Conservation (phyloP, 176 grass and related monocot genomes). For the Bromus sterilis region DNA sequence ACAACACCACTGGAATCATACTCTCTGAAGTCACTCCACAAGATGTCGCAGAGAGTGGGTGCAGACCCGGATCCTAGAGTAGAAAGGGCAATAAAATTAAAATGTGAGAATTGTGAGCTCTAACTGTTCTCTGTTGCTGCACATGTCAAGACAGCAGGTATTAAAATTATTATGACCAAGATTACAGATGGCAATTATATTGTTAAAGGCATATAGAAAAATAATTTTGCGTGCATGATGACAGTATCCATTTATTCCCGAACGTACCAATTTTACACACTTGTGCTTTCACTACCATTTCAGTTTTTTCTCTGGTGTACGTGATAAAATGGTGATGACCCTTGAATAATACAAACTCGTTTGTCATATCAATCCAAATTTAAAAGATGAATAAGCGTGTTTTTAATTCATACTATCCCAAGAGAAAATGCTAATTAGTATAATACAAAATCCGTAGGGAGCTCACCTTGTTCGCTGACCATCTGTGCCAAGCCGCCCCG, state of each 20-base stretch:
- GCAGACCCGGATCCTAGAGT: conserved; percentile 57
- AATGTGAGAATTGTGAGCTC: neutral
- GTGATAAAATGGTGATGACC: neutral
- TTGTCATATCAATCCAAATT: neutral
- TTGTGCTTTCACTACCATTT: neutral
- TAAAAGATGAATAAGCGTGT: neutral
- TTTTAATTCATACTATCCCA: neutral
- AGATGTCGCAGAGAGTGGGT: conserved; percentile 40
- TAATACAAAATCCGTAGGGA: neutral
- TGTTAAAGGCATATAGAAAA: neutral
- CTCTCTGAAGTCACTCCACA: conserved; percentile 45
- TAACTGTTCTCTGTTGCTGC: neutral
- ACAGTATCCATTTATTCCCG: neutral
- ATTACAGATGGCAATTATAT: neutral
- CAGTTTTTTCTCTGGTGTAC: neutral
- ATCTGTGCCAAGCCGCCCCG: conserved; percentile 35
- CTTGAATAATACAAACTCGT: neutral
- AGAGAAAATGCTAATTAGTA: neutral
- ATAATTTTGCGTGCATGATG: neutral
- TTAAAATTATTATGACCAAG: neutral
- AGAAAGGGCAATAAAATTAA: neutral
- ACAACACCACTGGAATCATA: conserved; percentile 32
- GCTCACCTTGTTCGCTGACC: conserved; percentile 54
- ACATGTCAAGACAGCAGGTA: neutral
- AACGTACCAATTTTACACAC: neutral